Evolutionary conservation across 148 eudicot genomes (phyloP), one percentile per base, ranked within the genome.

Genomic region (Fallopia convolvulus): DNA sequence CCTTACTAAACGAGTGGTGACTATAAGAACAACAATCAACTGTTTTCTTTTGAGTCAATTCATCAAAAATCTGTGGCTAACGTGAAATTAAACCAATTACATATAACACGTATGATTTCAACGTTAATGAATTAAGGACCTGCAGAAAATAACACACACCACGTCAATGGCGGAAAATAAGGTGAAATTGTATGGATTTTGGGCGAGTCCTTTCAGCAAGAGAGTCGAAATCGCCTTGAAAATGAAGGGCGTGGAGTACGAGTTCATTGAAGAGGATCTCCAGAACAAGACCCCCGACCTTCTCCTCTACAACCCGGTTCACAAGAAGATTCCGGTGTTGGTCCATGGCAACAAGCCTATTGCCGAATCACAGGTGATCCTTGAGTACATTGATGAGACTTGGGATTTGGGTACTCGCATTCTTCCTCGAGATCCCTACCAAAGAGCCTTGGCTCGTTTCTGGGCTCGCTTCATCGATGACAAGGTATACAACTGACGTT

Each of bases 401-500:
- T 61, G 68, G 68, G 15, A 61, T 1, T 23, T 5, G 0, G 1
- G 15, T 0, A 14, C 39, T 26, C 0, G 1, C 15, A 9, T 61
- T 1, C 15, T 61, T 8, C 68, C 68, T 4, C 15, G 15, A 8
- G 68, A 61, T 26, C 68, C 68, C 3, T 61, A 61, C 36, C 33
- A 61, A 13, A 23, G 68, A 23, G 15, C 68, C 36, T 3, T 49
- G 40, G 81, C 81, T 10, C 81, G 83, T 0, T 83, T 83, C 15
- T 83, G 83, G 86, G 83, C 81, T 65, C 61, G 75, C 2, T 78
- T 81, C 32, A 76, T 78, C n/a, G 83, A 80, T 71, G 81, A 77
- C 0, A 77, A 83, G 83, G 85, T 83, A 26, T 26, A 26, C 30
- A 26, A 26, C 30, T 26, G 30, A 26, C 30, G 30, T 26, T 26